A percentile compares a stretch with the other conserved stretches of the same genome.
Evolutionary conservation across 208 protist genomes (phyloP).

Genomic region (Trypanosoma boissoni): DNA sequence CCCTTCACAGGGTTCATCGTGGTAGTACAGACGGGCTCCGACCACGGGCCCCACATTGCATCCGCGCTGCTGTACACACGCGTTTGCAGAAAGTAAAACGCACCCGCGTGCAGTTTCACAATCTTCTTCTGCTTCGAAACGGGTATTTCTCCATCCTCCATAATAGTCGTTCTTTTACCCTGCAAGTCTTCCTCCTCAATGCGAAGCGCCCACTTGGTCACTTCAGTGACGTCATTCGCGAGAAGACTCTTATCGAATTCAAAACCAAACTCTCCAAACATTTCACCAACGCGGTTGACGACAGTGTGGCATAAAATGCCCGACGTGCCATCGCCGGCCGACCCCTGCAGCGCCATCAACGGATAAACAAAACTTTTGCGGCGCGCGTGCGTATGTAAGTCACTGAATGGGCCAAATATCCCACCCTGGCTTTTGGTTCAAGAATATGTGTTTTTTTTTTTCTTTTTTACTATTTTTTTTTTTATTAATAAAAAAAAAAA

Average conservation of each 20-base stretch:
- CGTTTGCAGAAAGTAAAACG: constrained; percentile 54
- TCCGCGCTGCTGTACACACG: constrained; percentile 39
- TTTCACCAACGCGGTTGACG: constrained; percentile 79
- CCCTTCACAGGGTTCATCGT: constrained; percentile 57
- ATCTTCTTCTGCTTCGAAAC: constrained; percentile 57
- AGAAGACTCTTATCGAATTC: constrained; percentile 21
- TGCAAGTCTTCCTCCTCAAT: constrained; percentile 11
- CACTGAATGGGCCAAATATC: no score
- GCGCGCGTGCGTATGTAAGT: no score
- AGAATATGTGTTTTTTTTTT: no score
- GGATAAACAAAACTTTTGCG: no score
- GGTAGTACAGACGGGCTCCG: constrained; percentile 37
- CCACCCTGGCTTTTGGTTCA: no score
- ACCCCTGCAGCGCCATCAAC: no score
- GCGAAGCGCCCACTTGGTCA: constrained; percentile 67
- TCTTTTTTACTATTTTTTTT: no score
- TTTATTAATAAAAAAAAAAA: no score
- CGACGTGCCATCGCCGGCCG: no score
- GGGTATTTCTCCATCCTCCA: constrained; percentile 49
- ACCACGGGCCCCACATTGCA: constrained; percentile 72
- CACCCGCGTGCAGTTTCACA: constrained; percentile 71
- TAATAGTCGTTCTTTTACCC: constrained; percentile 14
- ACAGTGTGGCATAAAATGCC: constrained; percentile 64
- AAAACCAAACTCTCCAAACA: constrained; percentile 88
- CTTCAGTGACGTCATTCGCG: constrained; percentile 24